These are phyloP conservation scores for Trypanosoma lewisi DNA, from an alignment of 208 protist species.

Conservation along the genomic window DNA sequence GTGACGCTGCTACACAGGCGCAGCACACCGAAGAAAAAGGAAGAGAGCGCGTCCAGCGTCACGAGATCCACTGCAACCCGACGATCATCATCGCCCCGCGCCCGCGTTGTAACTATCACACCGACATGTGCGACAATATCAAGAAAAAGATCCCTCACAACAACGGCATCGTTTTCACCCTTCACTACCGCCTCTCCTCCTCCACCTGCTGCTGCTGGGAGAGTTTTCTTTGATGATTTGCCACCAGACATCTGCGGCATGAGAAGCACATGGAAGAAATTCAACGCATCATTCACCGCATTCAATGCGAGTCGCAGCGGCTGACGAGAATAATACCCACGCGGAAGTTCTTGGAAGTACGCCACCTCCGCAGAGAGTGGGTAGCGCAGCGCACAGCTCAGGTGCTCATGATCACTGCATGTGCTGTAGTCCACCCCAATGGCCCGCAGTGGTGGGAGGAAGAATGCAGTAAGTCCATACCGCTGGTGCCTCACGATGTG, in stretches of 20 bases:
- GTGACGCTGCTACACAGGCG: conserved; percentile 41
- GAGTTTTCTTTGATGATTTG: not conserved
- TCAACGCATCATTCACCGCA: conserved; percentile 30
- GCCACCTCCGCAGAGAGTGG: conserved; percentile 37
- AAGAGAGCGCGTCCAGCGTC: conserved; percentile 35
- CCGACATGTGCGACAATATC: conserved; percentile 46
- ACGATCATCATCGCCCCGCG: conserved; percentile 3
- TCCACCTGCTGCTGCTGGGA: not conserved
- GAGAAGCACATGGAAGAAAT: conserved; percentile 31
- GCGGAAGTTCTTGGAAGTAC: conserved; percentile 54
- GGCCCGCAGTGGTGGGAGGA: conserved; percentile 64
- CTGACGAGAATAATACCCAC: conserved; percentile 40
- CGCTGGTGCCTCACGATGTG: conserved; percentile 41
- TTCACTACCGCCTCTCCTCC: conserved; percentile 1
- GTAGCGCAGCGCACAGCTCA: conserved; percentile 34
- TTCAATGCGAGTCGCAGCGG: conserved; percentile 29
- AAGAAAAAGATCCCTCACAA: conserved; percentile 29
- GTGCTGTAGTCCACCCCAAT: conserved; percentile 62
- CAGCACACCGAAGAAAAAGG: conserved; percentile 44
- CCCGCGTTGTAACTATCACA: conserved; percentile 26
- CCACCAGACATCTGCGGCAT: conserved; percentile 7
- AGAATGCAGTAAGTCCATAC: conserved; percentile 58
- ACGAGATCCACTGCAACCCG: not conserved
- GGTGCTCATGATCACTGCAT: conserved; percentile 22
- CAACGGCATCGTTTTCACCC: conserved; percentile 2